Base-by-base conservation (phyloP, 768 basidiomycete genomes). In the Fistulinella prunicolor region DNA sequence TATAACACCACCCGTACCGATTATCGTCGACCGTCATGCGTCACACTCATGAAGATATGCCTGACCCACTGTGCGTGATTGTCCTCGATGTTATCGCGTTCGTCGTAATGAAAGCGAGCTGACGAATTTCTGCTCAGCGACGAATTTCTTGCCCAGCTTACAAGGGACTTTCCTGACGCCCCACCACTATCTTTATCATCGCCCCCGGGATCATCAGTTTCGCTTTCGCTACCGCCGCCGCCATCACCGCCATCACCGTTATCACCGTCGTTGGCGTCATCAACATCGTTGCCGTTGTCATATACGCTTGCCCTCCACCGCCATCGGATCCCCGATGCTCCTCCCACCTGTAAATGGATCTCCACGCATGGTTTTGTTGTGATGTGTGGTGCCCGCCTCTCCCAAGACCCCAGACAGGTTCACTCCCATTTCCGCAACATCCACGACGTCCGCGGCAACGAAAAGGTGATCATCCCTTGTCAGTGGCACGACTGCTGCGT, bases 371-470 rank as follows among this genome's bases (percentile, higher is more conserved):
- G 38, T 4, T 24, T 26, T 6, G 14, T n/a, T 2, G 3, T 36
- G 3, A 2, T 50, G 9, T 61, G 57, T 4, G 44, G 54, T 10
- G 22, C 13, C 1, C 20, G 17, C 4, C 46, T 60, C 14, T 19
- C 49, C 9, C 3, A 4, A 2, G 53, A 61, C 12, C 37, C 44
- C 3, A 50, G 42, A 29, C 4, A 19, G 0, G 48, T 17, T 3
- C 46, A 47, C 20, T 10, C 32, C 9, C 59, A 60, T 30, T 41
- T 60, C 10, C 52, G 59, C 4, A 9, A 37, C 2, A 22, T 5
- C 6, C 59, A 60, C 26, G 23, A 48, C 21, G 14, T 60, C 20
- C 53, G 49, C 0, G 59, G 59, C 4, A 51, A 52, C 17, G 59
- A 61, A 20, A 61, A 42, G 12, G 53, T 42, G 19, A n/a, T 14